Base-by-base conservation (phyloP, 768 basidiomycete genomes). In the Lentinula aciculospora region DNA sequence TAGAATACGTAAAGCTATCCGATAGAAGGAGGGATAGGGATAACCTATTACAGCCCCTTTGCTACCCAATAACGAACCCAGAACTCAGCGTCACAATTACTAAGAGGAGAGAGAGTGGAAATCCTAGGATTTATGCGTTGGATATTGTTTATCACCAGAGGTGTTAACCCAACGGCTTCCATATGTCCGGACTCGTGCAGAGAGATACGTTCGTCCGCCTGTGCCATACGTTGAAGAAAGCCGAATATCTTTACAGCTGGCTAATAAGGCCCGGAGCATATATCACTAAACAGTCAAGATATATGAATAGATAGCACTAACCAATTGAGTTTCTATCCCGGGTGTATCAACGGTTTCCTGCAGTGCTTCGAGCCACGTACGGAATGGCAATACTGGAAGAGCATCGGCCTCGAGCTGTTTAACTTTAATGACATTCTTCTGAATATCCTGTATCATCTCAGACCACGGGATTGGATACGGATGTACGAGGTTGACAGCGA, bases 401-500 rank as follows among this genome's bases (percentile, higher is more conserved):
- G 61, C 45, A 8, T 47, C 36, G 6, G 56, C 1, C 51, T 64
- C 27, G 0, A 34, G 49, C 0, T 62, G 54, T 23, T 51, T 23
- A 8, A 34, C 42, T 60, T 61, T 10, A 40, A 65, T 49, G 40
- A 54, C 42, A 67, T 32, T 0, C 64, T 56, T 55, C 64, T 58
- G 39, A 17, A 77, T 61, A 4, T 56, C 59, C 0, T 19, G 36
- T 4, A 78, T 70, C 36, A 75, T 58, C 1, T 60, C 48, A 1
- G 61, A 58, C 74, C 76, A 77, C 2, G 65, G 40, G 2, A 68
- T 58, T 3, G 72, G 69, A 5, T 65, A 59, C 8, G 79, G 78
- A 58, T 78, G 74, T 0, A 74, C 65, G 3, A 81, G 57, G 59
- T 79, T 72, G 58, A 76, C 58, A 5, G 66, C 60, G 3, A 67